Evolutionary conservation across 1,284 basidiomycete species (phyloP), one percentile per base, ranked within the genome.

Genomic region (Heliocybe sulcata): DNA sequence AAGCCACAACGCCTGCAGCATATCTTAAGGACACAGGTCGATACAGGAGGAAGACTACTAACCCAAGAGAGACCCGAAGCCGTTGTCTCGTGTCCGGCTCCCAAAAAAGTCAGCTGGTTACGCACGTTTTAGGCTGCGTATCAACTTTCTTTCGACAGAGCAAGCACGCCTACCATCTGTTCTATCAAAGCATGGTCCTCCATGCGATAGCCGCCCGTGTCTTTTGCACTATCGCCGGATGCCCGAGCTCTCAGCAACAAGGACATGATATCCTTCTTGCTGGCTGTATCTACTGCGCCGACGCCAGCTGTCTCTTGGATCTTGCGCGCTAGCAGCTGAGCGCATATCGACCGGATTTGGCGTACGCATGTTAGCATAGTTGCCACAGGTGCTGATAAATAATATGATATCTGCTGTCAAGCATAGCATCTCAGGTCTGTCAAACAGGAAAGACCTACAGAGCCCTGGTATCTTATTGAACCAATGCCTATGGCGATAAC

Each of bases 51-150:
- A 25, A 35, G 16, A 31, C n/a, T 20, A 58, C 65, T 6, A 59
- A 76, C 75, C 75, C 76, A 77, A 16, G 74, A 67, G 42, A 78
- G 62, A 19, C 76, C 38, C 31, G 73, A 74, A 2, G 76, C 76
- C 1, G 76, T 79, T 14, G 78, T 80, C 61, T 78, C 76, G 56
- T 79, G 77, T n/a, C 74, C 77, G 33, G 78, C 77, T 3, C 73
- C 76, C 4, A 79, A 64, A 65, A 80, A 79, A 2, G 77, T 79
- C 31, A 79, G 62, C 75, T 77, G 52, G 22, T 14, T 12, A 31
- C 29, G 29, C 12, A 4, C 29, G 29, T 12, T 9, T 2, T 27
- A 45, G 35, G 52, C 0, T 8, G 19, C 12, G 27, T 35, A 20
- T 6, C 29, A 19, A 42, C 33, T 42, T 4, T 25, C 20, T 12